These are phyloP conservation scores for Malassezia furfur DNA, from an alignment of 1,284 basidiomycete species.

Conservation along the genomic window DNA sequence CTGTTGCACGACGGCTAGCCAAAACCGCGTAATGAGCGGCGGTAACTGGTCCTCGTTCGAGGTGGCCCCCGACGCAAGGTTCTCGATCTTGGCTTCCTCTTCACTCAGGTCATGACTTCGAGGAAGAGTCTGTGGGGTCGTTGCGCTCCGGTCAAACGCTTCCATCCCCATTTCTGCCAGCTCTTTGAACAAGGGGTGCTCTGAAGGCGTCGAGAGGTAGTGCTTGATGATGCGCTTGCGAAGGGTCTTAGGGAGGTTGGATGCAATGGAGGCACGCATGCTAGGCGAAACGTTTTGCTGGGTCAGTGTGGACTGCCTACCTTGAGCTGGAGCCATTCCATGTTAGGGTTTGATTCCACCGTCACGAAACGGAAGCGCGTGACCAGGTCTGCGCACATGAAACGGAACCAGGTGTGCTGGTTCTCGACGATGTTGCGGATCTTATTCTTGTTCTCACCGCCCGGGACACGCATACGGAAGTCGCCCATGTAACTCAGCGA, in stretches of 20 bases:
- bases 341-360: conserved; percentile 21
- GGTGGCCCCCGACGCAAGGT: conserved; percentile 12
- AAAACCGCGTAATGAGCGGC: conserved; percentile 23
- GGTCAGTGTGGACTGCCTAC: not conserved
- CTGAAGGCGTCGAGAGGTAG: conserved; percentile 6
- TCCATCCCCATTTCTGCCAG: conserved; percentile 1
- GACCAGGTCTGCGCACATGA: conserved; percentile 63
- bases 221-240: conserved; percentile 21
- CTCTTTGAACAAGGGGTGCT: conserved; percentile 31
- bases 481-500: conserved; percentile 74
- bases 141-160: conserved; percentile 16
- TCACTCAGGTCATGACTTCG: not conserved
- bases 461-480: conserved; percentile 77
- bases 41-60: not conserved
- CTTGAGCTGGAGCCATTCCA: conserved; percentile 21
- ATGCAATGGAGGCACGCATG: conserved; percentile 26
- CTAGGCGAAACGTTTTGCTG: conserved; percentile 29
- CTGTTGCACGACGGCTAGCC: conserved; percentile 29
- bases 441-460: conserved; percentile 87
- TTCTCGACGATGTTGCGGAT: conserved; percentile 63
- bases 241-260: conserved; percentile 27
- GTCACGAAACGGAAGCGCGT: conserved; percentile 35
- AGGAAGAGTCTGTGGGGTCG: not conserved
- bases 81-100: not conserved
- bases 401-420: conserved; percentile 72